Evolutionary conservation across 176 grass and related monocot genomes (phyloP).

Genomic region (Lolium multiflorum): DNA sequence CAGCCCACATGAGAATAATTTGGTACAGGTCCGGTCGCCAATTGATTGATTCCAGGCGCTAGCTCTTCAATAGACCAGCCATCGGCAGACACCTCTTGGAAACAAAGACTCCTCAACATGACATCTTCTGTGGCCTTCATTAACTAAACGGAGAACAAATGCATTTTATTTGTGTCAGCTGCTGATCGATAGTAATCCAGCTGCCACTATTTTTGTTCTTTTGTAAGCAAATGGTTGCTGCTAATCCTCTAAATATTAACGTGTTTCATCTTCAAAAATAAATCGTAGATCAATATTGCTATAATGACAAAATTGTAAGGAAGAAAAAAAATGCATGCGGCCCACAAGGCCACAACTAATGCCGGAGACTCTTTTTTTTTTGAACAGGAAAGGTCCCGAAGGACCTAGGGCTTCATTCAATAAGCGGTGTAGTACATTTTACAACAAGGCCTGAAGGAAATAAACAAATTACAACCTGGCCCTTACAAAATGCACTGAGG

Average conservation of each 20-base stretch:
- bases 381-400: too few species aligned
- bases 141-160: background rate
- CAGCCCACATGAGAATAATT: constrained; percentile 5
- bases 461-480: too few species aligned
- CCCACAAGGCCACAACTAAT: background rate
- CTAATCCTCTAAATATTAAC: background rate
- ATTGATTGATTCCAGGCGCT: background rate
- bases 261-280: background rate
- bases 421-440: too few species aligned
- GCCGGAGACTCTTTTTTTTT: too few species aligned
- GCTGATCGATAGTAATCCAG: background rate
- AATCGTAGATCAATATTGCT: background rate
- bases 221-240: background rate
- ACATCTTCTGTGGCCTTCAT: background rate
- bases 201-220: background rate
- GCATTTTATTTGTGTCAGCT: background rate
- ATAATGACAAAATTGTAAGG: background rate
- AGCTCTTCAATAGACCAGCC: background rate
- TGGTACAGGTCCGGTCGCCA: background rate
- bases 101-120: background rate
- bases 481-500: too few species aligned
- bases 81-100: background rate
- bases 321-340: background rate
- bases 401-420: too few species aligned
- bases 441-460: too few species aligned